Percentiles rank a stretch among this genome's conserved stretches.
phyloP scores from a whole-genome alignment of 2,329 filamentous ascomycete species.

The Cladophialophora immunda region DNA sequence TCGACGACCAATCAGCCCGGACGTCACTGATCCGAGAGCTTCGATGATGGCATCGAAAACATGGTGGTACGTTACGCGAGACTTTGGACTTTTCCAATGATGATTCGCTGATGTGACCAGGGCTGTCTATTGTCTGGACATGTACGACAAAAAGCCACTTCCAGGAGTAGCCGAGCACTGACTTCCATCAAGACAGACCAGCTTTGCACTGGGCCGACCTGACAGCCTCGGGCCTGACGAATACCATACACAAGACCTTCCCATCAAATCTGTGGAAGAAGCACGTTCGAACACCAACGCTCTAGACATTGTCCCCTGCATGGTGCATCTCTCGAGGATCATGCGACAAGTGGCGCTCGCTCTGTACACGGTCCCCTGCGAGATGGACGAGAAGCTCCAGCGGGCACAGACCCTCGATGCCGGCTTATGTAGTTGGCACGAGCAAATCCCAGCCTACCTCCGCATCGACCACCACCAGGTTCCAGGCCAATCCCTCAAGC shows the following conservation, averaged over 20 bases:
- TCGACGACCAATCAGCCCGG: conserved; percentile 39
- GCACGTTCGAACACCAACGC: conserved; percentile 2
- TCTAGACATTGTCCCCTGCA: conserved; percentile 51
- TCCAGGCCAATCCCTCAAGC: conserved; percentile 46
- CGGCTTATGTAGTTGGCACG: conserved; percentile 48
- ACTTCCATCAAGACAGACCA: conserved; percentile 47
- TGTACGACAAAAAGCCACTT: conserved; percentile 45
- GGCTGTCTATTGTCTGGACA: conserved; percentile 34
- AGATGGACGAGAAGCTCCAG: conserved; percentile 48
- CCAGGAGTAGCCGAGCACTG: background rate
- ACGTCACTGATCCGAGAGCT: conserved; percentile 47
- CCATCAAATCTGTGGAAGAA: conserved; percentile 46
- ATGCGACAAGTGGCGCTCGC: conserved; percentile 52
- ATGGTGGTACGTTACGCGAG: conserved; percentile 57
- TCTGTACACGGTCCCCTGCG: conserved; percentile 50
- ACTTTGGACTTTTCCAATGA: background rate
- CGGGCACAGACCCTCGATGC: conserved; percentile 48
- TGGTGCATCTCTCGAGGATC: conserved; percentile 52
- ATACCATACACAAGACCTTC: conserved; percentile 58
- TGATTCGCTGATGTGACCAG: conserved; percentile 19
- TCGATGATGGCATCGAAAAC: conserved; percentile 55
- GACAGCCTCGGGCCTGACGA: conserved; percentile 59
- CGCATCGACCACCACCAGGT: conserved; percentile 40
- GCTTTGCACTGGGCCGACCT: conserved; percentile 59
- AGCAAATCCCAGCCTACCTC: conserved; percentile 46